A percentile compares a stretch with the other conserved stretches of the same genome.
phyloP scores from a whole-genome alignment of 202 grass and related monocot genomes.

The Digitaria exilis region DNA sequence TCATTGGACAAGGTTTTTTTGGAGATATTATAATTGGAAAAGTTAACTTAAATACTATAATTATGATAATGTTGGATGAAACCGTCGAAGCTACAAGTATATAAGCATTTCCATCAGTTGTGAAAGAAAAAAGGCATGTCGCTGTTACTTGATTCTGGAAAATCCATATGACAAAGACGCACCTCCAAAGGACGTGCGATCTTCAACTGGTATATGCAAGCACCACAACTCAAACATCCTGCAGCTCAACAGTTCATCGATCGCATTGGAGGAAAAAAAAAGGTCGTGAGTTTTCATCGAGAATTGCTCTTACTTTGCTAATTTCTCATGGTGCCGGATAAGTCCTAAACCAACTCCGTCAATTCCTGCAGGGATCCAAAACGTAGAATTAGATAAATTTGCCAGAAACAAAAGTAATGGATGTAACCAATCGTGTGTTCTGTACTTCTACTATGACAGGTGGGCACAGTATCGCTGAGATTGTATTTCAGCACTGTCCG shows the following conservation, averaged over 20 bases:
- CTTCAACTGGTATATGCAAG: slow-evolving; percentile 83
- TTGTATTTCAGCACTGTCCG: background rate
- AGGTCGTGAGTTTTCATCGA: background rate
- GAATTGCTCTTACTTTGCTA: slow-evolving; percentile 63
- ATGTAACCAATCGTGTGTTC: background rate
- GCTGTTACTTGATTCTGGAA: background rate
- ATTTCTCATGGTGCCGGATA: slow-evolving; percentile 69
- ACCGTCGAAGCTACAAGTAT: background rate
- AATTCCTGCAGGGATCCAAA: slow-evolving; percentile 51
- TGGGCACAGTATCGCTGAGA: background rate
- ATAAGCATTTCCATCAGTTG: background rate
- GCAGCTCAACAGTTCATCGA: background rate
- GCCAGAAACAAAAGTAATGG: background rate
- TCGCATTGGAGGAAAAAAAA: background rate
- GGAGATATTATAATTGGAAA: slow-evolving; percentile 1
- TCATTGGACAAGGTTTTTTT: slow-evolving; percentile 3
- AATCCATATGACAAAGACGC: background rate
- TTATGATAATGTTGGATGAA: background rate
- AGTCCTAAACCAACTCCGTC: slow-evolving; percentile 89
- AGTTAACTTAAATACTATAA: background rate
- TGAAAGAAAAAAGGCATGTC: background rate
- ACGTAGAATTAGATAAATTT: background rate
- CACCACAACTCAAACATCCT: slow-evolving; percentile 96
- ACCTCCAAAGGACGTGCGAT: slow-evolving; percentile 80
- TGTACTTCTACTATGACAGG: background rate